Evolutionary conservation across 306 rosid genomes (phyloP).

Genomic region (Pachyrhizus erosus): DNA sequence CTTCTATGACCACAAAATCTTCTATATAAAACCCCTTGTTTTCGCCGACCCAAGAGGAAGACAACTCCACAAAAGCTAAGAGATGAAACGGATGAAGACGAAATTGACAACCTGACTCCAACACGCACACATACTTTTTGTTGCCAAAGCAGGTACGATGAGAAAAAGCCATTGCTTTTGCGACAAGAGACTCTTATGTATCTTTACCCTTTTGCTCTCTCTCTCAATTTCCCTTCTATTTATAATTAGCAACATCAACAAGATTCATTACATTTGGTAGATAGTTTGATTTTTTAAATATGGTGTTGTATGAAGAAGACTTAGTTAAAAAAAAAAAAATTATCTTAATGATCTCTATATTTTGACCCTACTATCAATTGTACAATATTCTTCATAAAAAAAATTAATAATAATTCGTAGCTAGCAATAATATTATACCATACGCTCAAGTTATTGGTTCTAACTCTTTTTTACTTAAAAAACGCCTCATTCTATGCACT

Average conservation of each 20-base stretch:
- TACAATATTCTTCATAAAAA: too few species aligned
- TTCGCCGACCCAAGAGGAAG: conserved; percentile 42
- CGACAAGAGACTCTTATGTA: conserved; percentile 30
- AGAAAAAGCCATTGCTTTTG: conserved; percentile 40
- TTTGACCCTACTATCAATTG: too few species aligned
- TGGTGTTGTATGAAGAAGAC: too few species aligned
- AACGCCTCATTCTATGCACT: not conserved
- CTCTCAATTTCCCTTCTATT: not conserved
- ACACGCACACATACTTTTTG: not conserved
- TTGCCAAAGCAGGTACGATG: too few species aligned
- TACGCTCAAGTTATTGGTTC: not conserved
- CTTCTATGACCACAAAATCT: not conserved
- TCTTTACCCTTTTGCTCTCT: not conserved
- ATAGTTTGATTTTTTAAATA: too few species aligned
- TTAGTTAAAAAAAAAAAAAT: too few species aligned
- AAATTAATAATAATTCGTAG: too few species aligned
- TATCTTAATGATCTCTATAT: too few species aligned
- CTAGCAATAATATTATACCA: not conserved
- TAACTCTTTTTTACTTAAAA: not conserved
- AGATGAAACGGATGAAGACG: not conserved
- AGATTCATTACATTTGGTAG: too few species aligned
- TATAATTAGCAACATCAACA: not conserved
- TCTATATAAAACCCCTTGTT: not conserved
- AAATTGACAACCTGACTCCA: not conserved
- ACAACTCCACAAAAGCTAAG: conserved; percentile 12